A percentile compares a stretch with the other conserved stretches of the same genome.
phyloP scores from a whole-genome alignment of 345 rosid species.

The Boechera divaricarpa region DNA sequence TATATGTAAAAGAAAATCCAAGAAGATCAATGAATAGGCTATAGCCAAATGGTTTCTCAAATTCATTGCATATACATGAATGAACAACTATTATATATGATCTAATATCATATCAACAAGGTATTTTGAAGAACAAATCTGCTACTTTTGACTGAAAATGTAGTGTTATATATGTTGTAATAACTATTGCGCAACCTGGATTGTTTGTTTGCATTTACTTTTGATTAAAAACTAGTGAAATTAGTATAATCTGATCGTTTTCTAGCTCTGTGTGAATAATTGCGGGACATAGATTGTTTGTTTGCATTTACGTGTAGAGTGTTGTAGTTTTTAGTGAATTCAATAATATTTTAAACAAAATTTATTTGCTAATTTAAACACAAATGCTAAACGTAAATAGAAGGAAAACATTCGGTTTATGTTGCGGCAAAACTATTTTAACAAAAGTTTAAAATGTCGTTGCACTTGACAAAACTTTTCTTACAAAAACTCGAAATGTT shows the following conservation, averaged over 20 bases:
- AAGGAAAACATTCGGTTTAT: background rate
- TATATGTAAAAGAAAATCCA: background rate
- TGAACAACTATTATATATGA: background rate
- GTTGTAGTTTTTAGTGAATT: too few relatives aligned
- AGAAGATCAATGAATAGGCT: conserved; percentile 2
- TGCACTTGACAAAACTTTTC: background rate
- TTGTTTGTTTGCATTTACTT: background rate
- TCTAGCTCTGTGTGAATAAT: background rate
- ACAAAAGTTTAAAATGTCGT: too few relatives aligned
- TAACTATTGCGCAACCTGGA: background rate
- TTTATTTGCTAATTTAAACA: background rate
- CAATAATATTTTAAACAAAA: too few relatives aligned
- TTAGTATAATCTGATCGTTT: background rate
- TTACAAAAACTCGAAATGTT: too few relatives aligned
- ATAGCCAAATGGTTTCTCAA: background rate
- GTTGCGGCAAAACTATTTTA: background rate
- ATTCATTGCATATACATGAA: background rate
- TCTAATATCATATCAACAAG: background rate
- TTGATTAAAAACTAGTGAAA: background rate
- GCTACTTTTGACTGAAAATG: background rate
- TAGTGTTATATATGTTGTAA: background rate
- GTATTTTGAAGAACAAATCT: background rate
- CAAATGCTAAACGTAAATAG: background rate
- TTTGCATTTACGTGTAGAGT: too few relatives aligned
- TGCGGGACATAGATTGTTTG: background rate